These are phyloP conservation scores for Backusella mclennaniae DNA, from an alignment of 192 early-diverging fungal species.

Conservation along the genomic window DNA sequence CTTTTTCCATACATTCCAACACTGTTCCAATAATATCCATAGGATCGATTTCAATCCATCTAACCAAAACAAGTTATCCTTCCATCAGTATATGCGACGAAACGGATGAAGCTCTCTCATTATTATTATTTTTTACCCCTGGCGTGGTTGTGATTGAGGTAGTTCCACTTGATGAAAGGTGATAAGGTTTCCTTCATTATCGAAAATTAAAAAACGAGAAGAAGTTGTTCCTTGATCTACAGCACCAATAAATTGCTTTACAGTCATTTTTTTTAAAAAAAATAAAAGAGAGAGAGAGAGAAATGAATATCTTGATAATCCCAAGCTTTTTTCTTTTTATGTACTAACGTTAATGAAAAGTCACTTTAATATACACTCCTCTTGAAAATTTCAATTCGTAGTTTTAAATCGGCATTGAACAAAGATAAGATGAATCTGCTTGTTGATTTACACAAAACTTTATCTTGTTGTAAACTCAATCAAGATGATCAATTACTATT, in stretches of 20 bases:
- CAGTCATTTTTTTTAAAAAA: background rate
- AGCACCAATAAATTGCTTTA: constrained; percentile 61
- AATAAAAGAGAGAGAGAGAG: background rate
- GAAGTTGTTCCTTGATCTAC: constrained; percentile 95
- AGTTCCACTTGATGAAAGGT: constrained; percentile 79
- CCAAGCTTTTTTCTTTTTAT: background rate
- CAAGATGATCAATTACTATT: no score
- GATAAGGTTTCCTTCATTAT: constrained; percentile 66
- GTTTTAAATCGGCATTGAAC: background rate
- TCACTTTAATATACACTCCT: background rate
- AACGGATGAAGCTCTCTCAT: background rate
- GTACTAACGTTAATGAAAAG: background rate
- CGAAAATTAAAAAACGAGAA: constrained; percentile 90
- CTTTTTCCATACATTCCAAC: constrained; percentile 62
- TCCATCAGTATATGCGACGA: background rate
- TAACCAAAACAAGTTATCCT: constrained; percentile 11
- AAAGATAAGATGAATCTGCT: background rate
- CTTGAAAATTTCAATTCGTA: background rate
- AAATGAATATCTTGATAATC: background rate
- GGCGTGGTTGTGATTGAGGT: constrained; percentile 69
- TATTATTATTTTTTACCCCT: constrained; percentile 45
- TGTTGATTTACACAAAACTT: no score
- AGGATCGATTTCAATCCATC: constrained; percentile 91
- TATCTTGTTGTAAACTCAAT: no score
- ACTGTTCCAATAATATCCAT: constrained; percentile 70